These are phyloP conservation scores for Barbarea vulgaris DNA, from an alignment of 345 rosid genomes.

Conservation along the genomic window DNA sequence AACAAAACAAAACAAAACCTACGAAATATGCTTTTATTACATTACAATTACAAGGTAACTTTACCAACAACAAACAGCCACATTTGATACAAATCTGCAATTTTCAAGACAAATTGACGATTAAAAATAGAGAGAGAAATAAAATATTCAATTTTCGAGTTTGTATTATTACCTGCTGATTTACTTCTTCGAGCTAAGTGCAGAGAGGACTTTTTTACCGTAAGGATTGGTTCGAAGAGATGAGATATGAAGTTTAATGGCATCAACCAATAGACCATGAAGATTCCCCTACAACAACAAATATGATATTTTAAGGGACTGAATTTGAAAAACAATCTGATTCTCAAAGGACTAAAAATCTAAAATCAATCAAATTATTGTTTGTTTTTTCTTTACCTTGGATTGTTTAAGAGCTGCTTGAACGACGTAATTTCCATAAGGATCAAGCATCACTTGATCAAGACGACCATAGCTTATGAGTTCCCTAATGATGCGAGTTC, in stretches of 20 bases:
- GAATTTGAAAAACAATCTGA: background rate
- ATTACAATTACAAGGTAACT: slow-evolving; percentile 44
- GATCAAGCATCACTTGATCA: slow-evolving; percentile 82
- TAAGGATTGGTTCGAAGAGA: slow-evolving; percentile 72
- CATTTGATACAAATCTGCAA: slow-evolving; percentile 40
- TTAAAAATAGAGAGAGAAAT: background rate
- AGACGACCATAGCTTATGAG: slow-evolving; percentile 58
- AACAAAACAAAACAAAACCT: slow-evolving; percentile 11
- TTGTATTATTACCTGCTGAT: slow-evolving; percentile 32
- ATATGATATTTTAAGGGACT: background rate
- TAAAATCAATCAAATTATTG: no score
- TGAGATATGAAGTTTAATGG: slow-evolving; percentile 62
- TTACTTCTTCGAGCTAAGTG: slow-evolving; percentile 65
- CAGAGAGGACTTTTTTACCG: slow-evolving; percentile 84
- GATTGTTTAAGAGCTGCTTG: slow-evolving; percentile 76
- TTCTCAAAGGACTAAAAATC: background rate
- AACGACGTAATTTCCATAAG: slow-evolving; percentile 79
- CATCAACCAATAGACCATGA: slow-evolving; percentile 60
- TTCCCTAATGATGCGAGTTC: slow-evolving; percentile 53
- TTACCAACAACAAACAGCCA: slow-evolving; percentile 30
- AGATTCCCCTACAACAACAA: slow-evolving; percentile 62
- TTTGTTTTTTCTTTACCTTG: slow-evolving; percentile 44
- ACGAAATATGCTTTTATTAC: slow-evolving; percentile 45
- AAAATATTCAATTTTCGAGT: background rate
- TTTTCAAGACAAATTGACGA: slow-evolving; percentile 1